Base-by-base conservation (phyloP, 768 basidiomycete species). In the Leccinum incarnatum region DNA sequence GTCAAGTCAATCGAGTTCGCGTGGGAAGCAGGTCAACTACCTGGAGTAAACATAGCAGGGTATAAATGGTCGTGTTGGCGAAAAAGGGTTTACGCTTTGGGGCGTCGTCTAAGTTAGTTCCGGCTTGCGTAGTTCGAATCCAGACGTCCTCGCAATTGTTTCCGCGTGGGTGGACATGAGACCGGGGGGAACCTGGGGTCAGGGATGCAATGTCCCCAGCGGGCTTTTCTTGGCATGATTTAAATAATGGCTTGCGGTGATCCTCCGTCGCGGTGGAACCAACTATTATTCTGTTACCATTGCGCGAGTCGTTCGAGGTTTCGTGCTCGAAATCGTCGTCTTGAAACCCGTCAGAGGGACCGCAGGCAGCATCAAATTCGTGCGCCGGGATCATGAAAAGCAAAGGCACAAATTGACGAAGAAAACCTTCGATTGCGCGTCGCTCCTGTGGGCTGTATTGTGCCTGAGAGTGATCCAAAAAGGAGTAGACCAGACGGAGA, bases 31-130 rank as follows among this genome's bases (percentile, higher is more conserved):
- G 30, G 12, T 14, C 50, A 51, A 36, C 58, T 67, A 85, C 96
- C 87, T 99, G 94, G 52, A 98, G 71, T 54, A 96, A 77, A 52
- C 97, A 87, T 63, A 98, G 71, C 53, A 98, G 72, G 7, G 91
- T 91, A 76, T 98, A 99, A 71, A 94, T 92, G 21, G 93, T 89
- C 50, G 92, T 93, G 75, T 98, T 97, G 58, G 84, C 84, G 74
- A 96, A 98, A 74, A 98, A 92, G 9, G 88, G 81, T 54, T 73
- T 82, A 49, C 79, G 77, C 55, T 75, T 79, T 53, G 67, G 62
- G 7, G 64, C 55, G 57, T 77, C 76, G 34, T 53, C 62, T 14
- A 66, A 60, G 60, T 66, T 64, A n/a, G 56, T 55, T 51, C 68
- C 63, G 27, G 62, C 53, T 60, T 48, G 71, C 36, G 59, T 59